phyloP scores from a whole-genome alignment of 192 early-diverging fungal genomes.

The Pilaira anomala region DNA sequence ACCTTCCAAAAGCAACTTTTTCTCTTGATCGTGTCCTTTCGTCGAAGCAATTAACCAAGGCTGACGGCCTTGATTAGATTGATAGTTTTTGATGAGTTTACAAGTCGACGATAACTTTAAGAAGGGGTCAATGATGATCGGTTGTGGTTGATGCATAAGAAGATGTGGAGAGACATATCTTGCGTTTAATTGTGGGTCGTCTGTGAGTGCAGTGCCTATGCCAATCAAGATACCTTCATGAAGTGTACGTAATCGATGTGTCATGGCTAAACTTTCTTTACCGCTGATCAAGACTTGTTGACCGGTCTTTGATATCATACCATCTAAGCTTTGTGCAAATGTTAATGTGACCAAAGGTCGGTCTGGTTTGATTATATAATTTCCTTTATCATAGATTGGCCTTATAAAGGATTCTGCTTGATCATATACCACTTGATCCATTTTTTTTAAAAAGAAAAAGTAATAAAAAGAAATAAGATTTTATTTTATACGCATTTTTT shows the following conservation, averaged over 20 bases:
- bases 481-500: too few relatives aligned
- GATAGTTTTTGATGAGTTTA: slow-evolving; percentile 46
- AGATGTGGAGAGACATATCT: slow-evolving; percentile 15
- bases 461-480: too few relatives aligned
- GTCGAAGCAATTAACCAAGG: slow-evolving; percentile 57
- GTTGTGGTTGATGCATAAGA: slow-evolving; percentile 56
- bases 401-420: too few relatives aligned
- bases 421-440: too few relatives aligned
- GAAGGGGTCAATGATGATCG: slow-evolving; percentile 74
- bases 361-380: too few relatives aligned
- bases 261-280: slow-evolving; percentile 72
- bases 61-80: slow-evolving; percentile 24
- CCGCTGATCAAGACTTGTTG: slow-evolving; percentile 69
- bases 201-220: slow-evolving; percentile 73
- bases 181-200: slow-evolving; percentile 72
- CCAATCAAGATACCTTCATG: slow-evolving; percentile 89
- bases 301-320: slow-evolving; percentile 61
- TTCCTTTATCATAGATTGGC: too few relatives aligned
- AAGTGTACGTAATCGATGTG: slow-evolving; percentile 68
- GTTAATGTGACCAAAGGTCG: slow-evolving; percentile 73
- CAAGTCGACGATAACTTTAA: slow-evolving; percentile 60
- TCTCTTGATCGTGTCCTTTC: not conserved
- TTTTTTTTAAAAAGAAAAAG: too few relatives aligned
- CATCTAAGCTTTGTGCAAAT: slow-evolving; percentile 88
- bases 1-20: slow-evolving; percentile 43